Base-by-base conservation (phyloP, 108 stramenopile species). In the Phaeodactylum tricornutum region DNA sequence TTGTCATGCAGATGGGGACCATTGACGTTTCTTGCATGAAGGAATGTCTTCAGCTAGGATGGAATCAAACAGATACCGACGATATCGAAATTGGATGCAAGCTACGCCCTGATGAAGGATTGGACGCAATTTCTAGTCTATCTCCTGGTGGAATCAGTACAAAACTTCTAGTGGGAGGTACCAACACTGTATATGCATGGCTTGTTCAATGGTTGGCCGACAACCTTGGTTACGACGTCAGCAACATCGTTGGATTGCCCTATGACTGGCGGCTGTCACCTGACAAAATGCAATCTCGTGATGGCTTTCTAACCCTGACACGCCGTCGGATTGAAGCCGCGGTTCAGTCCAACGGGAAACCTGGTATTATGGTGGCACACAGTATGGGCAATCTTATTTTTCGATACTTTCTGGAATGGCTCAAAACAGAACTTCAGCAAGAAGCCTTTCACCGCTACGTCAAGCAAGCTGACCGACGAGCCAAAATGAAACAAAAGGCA, bases 321-420 rank as follows among this genome's bases (percentile, higher is more conserved):
- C 43, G 77, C 21, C 37, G 51, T 20, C 63, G 70, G 28, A 77
- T 89, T 22, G 85, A 92, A 55, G 86, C 77, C 4, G 77, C 81
- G 11, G 86, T 87, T 16, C 57, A 70, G 26, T 56, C 60, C 16
- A 84, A 77, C 61, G 72, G 72, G 4, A 23, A 63, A 22, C 84
- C 89, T 21, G 89, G 84, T 6, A 84, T 91, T 30, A 61, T 87
- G 69, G 81, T 90, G 7, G 88, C 88, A n/a, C 88, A 86, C 72
- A 79, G 77, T 20, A 78, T 81, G 61, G 88, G 88, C 26, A 90
- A 90, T 59, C 14, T 61, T 15, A 72, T 85, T 1, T 83, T 90
- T 71, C 81, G 81, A 1, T 90, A 84, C 59, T 90, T 90, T 55
- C 51, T 85, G 32, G 76, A 79, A 48, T 90, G 88, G 88, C 55